Percentiles rank a stretch among this genome's conserved stretches.
phyloP scores from a whole-genome alignment of 495 filamentous ascomycete species.

The Aspergillus kassunensis region DNA sequence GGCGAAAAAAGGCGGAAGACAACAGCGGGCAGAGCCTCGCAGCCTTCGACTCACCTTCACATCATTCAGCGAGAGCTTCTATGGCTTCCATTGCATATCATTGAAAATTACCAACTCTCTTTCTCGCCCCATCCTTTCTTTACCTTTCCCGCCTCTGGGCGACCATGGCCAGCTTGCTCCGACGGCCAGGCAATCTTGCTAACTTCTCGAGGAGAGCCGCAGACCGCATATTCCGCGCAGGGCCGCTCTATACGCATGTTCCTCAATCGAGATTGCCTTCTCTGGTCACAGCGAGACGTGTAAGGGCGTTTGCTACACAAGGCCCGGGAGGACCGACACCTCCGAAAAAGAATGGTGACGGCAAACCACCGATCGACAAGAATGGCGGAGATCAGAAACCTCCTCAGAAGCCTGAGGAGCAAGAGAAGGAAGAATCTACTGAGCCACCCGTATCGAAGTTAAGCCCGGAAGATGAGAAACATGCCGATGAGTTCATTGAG shows the following conservation, averaged over 20 bases:
- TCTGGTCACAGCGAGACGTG: conserved; percentile 42
- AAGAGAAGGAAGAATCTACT: neutral
- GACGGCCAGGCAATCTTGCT: conserved; percentile 62
- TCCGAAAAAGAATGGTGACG: conserved; percentile 35
- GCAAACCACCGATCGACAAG: conserved; percentile 25
- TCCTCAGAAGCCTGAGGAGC: conserved; percentile 34
- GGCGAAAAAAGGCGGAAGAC: conserved; percentile 23
- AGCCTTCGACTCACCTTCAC: neutral
- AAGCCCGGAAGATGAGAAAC: conserved; percentile 34
- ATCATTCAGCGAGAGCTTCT: conserved; percentile 11
- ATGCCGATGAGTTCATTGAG: conserved; percentile 28
- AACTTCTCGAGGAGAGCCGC: conserved; percentile 55
- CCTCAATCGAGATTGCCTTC: conserved; percentile 39
- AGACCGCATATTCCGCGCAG: conserved; percentile 40
- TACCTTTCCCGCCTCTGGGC: conserved; percentile 33
- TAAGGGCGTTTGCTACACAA: conserved; percentile 53
- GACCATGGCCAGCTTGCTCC: conserved; percentile 62
- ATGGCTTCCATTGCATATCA: conserved; percentile 29
- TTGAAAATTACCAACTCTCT: conserved; percentile 13
- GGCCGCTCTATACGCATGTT: conserved; percentile 32
- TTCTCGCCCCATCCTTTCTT: conserved; percentile 24
- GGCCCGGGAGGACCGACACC: conserved; percentile 45
- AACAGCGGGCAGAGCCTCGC: no score
- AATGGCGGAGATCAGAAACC: conserved; percentile 25
- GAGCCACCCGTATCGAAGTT: conserved; percentile 24